These are phyloP conservation scores for Phyllostachys edulis DNA, from an alignment of 176 grass and related monocot species.

Conservation along the genomic window DNA sequence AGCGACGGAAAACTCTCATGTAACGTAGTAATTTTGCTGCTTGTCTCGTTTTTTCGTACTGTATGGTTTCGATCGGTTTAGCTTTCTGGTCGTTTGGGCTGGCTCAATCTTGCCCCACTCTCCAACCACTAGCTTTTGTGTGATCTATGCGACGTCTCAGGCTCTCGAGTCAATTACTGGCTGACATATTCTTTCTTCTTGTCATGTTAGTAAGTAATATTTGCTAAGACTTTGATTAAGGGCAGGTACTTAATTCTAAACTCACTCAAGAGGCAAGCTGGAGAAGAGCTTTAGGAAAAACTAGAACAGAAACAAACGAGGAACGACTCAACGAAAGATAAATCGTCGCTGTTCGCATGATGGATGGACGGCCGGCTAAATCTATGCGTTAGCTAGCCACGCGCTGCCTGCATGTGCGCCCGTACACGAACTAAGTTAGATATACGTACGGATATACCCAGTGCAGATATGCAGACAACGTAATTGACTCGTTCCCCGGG, in stretches of 20 bases:
- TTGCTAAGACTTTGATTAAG: background rate
- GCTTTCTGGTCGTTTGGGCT: background rate
- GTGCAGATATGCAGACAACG: no score
- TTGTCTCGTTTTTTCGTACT: background rate
- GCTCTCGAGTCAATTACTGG: background rate
- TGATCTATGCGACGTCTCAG: background rate
- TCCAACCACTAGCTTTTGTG: background rate
- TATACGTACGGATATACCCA: no score
- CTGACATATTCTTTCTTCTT: background rate
- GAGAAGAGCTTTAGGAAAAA: background rate
- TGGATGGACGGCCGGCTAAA: no score
- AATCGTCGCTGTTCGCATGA: no score
- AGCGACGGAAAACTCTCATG: background rate
- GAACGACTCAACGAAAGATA: background rate
- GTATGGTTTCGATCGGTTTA: background rate
- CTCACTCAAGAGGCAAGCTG: background rate
- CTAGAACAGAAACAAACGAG: background rate
- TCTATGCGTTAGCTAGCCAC: no score
- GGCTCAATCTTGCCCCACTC: no score
- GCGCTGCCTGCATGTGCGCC: no score
- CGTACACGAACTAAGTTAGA: no score
- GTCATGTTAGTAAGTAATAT: background rate
- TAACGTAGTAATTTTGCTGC: slow-evolving; percentile 9
- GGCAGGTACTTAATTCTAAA: background rate
- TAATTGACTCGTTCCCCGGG: no score